Evolutionary conservation across 345 rosid genomes (phyloP), one percentile per base, ranked within the genome.

Genomic region (Eucalyptus cladocalyx): DNA sequence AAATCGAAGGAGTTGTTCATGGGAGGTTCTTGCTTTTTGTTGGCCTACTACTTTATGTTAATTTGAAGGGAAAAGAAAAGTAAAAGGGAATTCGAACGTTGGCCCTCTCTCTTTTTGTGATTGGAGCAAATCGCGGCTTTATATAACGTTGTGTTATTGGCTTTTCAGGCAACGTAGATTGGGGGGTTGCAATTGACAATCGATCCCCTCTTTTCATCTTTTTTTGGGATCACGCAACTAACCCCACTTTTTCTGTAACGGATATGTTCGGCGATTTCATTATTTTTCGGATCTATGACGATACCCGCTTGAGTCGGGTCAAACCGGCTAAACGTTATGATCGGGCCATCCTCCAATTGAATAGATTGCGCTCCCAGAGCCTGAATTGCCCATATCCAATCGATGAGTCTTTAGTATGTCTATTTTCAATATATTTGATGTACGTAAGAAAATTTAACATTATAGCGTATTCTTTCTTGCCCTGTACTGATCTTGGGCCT

Each of bases 91-190:
- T 86, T 86, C 34, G 60, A 18, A 34, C 54, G 87, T 86, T 48
- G 9, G 16, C n/a, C n/a, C n/a, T 13, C 47, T 6, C 28, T 2
- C 5, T 37, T 11, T 13, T 53, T 21, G 58, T 21, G 83, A 21
- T 11, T 1, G 83, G 28, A 37, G 47, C 30, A 21, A 37, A 40
- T 76, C 47, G 9, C 47, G 83, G 47, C 83, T 40, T 72, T 69
- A 69, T 0, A 72, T 37, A 0, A 32, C 21, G 42, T 26, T 26
- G 12, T 32, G 0, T 34, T 34, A 28, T 28, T 34, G 81, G 81
- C 45, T 76, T 11, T n/a, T 11, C 2, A 40, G 47, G 45, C 2
- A 76, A 76, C 83, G 83, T 37, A 0, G 81, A 76, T 76, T 76
- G 47, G 47, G 76, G 83, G 47, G 30, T 56, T 56, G 58, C 58